Evolutionary conservation across 169 alveolate genomes (phyloP), one percentile per base, ranked within the genome.

Genomic region (Eimeria zaria): DNA sequence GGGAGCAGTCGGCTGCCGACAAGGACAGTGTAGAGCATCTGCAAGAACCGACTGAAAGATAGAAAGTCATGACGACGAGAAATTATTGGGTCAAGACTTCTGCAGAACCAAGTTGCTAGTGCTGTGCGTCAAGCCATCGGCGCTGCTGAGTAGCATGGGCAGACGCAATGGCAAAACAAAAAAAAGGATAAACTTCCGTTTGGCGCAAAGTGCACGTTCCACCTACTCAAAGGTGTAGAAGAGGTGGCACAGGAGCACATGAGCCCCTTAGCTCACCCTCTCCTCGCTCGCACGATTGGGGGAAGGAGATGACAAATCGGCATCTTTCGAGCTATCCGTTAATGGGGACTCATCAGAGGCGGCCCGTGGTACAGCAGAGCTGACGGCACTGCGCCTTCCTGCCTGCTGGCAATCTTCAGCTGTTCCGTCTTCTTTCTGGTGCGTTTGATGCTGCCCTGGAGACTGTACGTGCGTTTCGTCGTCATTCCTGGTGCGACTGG

Each of bases 401-500:
- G 33, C 30, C 9, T 36, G 55, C 83, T 73, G 83, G 39, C 53
- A 73, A 36, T 73, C 88, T 78, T 11, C 88, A 16, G 64, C 88
- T 12, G 67, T 27, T 60, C 36, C 67, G n/a, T 53, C 81, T 60
- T 84, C 36, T 81, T 85, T 20, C 46, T 85, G 80, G 46, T 85
- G 80, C 46, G 12, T 12, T 48, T 85, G 93, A 6, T 85, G 76
- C 58, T 39, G 93, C 64, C 80, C 62, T 16, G 69, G 55, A 18
- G 41, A 67, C 36, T 58, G 81, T 51, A 36, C 39, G 44, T 85
- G 80, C 22, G 80, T 18, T 24, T 85, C 93, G 62, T 85, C 93
- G 62, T 85, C 93, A 39, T 67, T 85, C 80, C 93, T 80, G n/a
- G 48, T 36, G 60, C 93, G 93, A 48, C 93, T 85, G 53, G 93